Percentiles rank a stretch among this genome's conserved stretches.
Conservation (phyloP, 306 rosid genomes). For the Cyamopsis tetragonoloba region DNA sequence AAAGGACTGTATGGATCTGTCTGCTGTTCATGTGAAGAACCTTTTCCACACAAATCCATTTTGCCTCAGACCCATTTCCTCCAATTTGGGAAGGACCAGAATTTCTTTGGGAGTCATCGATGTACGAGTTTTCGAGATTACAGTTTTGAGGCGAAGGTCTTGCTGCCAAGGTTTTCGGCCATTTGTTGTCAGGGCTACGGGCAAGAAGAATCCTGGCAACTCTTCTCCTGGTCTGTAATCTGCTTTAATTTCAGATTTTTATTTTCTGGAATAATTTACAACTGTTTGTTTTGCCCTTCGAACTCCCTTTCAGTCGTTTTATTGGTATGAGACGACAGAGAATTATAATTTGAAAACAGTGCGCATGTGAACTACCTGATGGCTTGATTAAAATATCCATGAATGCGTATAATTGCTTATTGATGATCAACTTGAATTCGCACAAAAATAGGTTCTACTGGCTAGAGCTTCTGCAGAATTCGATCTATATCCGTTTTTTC, state of each 20-base stretch:
- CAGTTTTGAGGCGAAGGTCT: constrained; percentile 38
- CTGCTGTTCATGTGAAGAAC: constrained; percentile 47
- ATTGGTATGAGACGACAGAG: neutral
- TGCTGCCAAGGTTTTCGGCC: constrained; percentile 33
- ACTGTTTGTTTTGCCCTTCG: neutral
- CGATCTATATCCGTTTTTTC: neutral
- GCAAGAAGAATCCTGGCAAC: constrained; percentile 64
- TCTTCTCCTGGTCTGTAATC: constrained; percentile 47
- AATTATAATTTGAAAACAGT: neutral
- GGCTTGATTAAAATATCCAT: neutral
- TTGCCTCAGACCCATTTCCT: constrained; percentile 44
- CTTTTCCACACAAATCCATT: constrained; percentile 44
- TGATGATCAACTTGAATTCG: neutral
- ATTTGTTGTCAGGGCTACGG: constrained; percentile 46
- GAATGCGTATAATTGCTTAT: neutral
- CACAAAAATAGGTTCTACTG: neutral
- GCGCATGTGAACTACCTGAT: neutral
- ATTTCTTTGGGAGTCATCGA: constrained; percentile 35
- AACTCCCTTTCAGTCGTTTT: neutral
- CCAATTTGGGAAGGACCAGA: constrained; percentile 33
- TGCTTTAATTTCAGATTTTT: neutral
- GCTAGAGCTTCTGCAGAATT: neutral
- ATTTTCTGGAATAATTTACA: neutral
- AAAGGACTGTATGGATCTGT: constrained; percentile 67
- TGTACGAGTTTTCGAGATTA: constrained; percentile 41